These are phyloP conservation scores for Metschnikowia matae DNA, from an alignment of 805 yeast species.

Conservation along the genomic window DNA sequence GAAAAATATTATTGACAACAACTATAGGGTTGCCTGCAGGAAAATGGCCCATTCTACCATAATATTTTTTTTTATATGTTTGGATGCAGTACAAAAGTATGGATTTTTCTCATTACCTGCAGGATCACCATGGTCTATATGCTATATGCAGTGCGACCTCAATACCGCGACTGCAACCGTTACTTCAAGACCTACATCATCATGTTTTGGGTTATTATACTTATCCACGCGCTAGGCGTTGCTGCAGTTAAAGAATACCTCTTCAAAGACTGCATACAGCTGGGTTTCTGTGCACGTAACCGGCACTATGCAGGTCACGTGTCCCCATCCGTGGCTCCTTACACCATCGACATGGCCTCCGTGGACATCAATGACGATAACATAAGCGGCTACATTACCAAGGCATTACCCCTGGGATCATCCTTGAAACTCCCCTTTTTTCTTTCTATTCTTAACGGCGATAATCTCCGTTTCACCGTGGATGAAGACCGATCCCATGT, in stretches of 20 bases:
- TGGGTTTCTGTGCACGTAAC: constrained; percentile 83
- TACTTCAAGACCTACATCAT: background rate
- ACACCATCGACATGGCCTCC: constrained; percentile 22
- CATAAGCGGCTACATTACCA: constrained; percentile 46
- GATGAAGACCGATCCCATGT: constrained; percentile 54
- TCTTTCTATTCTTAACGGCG: constrained; percentile 52
- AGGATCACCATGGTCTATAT: background rate
- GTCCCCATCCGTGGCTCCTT: constrained; percentile 17
- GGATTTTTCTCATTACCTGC: background rate
- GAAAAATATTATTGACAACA: too few species aligned
- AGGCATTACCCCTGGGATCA: constrained; percentile 25
- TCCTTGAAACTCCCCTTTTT: constrained; percentile 49
- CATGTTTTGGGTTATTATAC: background rate
- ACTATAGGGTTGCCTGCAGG: too few species aligned
- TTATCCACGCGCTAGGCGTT: background rate
- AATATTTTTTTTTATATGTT: too few species aligned
- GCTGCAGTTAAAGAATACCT: constrained; percentile 55
- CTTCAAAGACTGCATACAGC: constrained; percentile 72
- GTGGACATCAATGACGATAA: constrained; percentile 21
- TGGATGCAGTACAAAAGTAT: too few species aligned
- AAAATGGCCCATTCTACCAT: too few species aligned
- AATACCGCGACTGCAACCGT: background rate
- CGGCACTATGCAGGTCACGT: constrained; percentile 51
- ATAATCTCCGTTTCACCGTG: constrained; percentile 56
- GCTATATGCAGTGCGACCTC: background rate